Evolutionary conservation across 1,284 basidiomycete genomes (phyloP).

Genomic region (Nidula niveotomentosa): DNA sequence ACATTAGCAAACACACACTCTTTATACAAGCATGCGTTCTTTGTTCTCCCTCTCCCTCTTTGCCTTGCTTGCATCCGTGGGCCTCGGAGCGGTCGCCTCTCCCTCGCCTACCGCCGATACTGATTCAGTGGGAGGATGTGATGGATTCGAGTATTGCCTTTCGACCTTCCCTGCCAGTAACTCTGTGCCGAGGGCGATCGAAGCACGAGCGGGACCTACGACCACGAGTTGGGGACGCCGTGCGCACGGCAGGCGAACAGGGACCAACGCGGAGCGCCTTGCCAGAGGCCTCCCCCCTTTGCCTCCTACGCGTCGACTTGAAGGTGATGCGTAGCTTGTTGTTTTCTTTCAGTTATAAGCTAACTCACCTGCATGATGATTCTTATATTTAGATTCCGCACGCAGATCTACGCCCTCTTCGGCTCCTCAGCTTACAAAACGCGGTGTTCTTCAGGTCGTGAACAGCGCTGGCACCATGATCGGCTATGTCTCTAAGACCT

Average conservation of each 20-base stretch:
- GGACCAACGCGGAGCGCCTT: conserved; percentile 6
- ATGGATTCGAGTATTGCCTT: not conserved
- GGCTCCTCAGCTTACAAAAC: not conserved
- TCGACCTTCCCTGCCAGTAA: not conserved
- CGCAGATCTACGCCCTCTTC: not conserved
- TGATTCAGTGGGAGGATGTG: not conserved
- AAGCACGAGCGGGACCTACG: not conserved
- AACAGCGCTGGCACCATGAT: conserved; percentile 1
- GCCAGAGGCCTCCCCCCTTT: conserved; percentile 5
- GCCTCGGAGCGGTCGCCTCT: not conserved
- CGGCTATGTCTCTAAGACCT: conserved; percentile 7
- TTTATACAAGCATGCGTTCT: not conserved
- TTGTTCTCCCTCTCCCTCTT: not conserved
- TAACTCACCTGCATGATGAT: not conserved
- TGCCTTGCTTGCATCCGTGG: not conserved
- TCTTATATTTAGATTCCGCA: not conserved
- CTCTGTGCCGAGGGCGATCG: not conserved
- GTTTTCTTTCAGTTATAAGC: not conserved
- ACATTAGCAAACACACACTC: too few species aligned
- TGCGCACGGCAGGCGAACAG: not conserved
- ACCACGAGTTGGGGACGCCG: not conserved
- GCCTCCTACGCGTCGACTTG: conserved; percentile 5
- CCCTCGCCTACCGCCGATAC: not conserved
- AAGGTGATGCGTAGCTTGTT: not conserved
- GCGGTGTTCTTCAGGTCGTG: conserved; percentile 4